Evolutionary conservation across 495 filamentous ascomycete genomes (phyloP), one percentile per base, ranked within the genome.

Genomic region (Penicillium parvum): DNA sequence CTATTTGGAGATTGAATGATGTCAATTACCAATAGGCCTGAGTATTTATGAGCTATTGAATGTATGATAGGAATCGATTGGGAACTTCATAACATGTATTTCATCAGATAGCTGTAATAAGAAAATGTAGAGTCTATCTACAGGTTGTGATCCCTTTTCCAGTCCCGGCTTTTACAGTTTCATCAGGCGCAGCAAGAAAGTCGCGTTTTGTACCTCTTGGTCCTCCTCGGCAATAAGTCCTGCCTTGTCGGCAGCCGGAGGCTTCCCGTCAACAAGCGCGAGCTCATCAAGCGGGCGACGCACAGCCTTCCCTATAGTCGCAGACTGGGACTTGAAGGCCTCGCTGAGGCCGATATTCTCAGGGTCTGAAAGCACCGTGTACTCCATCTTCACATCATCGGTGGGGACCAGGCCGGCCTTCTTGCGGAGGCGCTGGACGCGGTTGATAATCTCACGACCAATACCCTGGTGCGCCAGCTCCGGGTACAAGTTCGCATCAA

Each of bases 321-420:
- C 58, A 11, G 72, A 54, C 52, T 95, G 86, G 11, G 71, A 74
- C 45, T 80, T 76, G 63, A 95, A 94, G 22, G 83, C 85, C 39
- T 77, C 74, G 35, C 71, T 76, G n/a, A 96, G 61, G 5, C 85
- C 86, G 50, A 86, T 76, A 32, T 78, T 70, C n/a, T 88, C 83
- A 0, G 88, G 85, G 63, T 95, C 88, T 3, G 72, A 74, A 7
- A 89, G 69, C 7, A 92, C 75, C 25, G 72, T 71, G 63, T 91
- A 92, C 55, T 87, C 83, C 83, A 94, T 89, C 65, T 81, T 83
- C 22, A 94, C 79, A 58, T 92, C 88, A 55, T 94, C 88, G 2
- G 86, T 94, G 12, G 87, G 73, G 7, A 84, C 74, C 32, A 94
- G 65, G 4, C 86, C 86, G 7, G 86, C 87, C 67, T 86, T 85